Evolutionary conservation across 2,329 filamentous ascomycete species (phyloP).

Genomic region (Ramularia collo-cygni): DNA sequence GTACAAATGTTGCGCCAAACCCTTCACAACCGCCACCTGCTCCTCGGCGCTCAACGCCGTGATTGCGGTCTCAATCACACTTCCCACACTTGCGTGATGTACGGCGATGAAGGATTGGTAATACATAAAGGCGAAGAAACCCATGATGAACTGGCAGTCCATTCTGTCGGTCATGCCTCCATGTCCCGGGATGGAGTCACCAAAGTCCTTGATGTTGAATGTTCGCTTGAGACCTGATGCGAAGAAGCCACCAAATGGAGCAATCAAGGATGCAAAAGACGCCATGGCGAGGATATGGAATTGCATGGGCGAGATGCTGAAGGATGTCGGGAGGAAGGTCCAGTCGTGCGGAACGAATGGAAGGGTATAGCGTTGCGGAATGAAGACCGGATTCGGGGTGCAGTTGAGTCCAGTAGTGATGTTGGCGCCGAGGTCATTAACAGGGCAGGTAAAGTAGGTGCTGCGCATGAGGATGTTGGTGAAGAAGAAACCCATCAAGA

Average conservation of each 20-base stretch:
- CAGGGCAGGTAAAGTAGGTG: constrained; percentile 97
- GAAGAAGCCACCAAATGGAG: constrained; percentile 97
- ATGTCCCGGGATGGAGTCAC: constrained; percentile 93
- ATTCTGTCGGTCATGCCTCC: constrained; percentile 98
- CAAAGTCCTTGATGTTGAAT: constrained; percentile 99
- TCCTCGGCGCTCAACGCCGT: constrained; percentile 81
- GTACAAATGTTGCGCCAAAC: constrained; percentile 56
- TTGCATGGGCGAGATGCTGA: constrained; percentile 81
- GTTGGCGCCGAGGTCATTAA: constrained; percentile 92
- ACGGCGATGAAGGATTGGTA: constrained; percentile 91
- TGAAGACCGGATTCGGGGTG: constrained; percentile 84
- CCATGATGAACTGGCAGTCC: constrained; percentile 99
- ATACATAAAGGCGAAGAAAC: constrained; percentile 96
- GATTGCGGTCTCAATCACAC: constrained; percentile 84
- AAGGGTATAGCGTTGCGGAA: constrained; percentile 66
- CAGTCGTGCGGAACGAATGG: constrained; percentile 52
- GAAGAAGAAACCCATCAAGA: constrained; percentile 74
- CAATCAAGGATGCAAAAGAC: constrained; percentile 91
- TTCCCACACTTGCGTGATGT: constrained; percentile 76
- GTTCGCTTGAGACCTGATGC: constrained; percentile 95
- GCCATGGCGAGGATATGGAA: constrained; percentile 86
- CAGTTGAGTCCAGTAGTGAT: constrained; percentile 86
- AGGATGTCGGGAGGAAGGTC: constrained; percentile 63
- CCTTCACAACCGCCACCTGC: constrained; percentile 70
- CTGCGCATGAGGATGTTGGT: constrained; percentile 81